These are phyloP conservation scores for Odonthalia washingtoniensis DNA, from an alignment of 31 red algal genomes.

Conservation along the genomic window DNA sequence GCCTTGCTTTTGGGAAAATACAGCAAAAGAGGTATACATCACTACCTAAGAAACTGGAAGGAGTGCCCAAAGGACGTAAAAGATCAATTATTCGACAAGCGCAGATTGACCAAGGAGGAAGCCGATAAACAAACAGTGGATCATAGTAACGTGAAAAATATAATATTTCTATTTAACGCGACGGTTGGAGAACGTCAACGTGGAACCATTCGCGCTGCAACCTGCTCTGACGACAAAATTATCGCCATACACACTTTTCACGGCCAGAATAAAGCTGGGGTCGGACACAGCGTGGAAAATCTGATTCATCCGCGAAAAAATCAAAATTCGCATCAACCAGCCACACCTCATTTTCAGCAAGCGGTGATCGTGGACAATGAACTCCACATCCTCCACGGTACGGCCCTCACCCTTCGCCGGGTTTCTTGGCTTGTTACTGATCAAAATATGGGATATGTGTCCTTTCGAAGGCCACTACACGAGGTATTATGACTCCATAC, in stretches of 20 bases:
- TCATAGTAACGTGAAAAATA: neutral
- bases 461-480: neutral
- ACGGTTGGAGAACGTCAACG: neutral
- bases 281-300: neutral
- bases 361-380: neutral
- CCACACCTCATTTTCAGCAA: neutral
- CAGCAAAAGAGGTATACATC: slow-evolving; percentile 43
- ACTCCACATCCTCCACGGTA: neutral
- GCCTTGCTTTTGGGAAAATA: too few relatives aligned
- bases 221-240: neutral
- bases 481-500: neutral
- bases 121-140: neutral
- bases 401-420: neutral
- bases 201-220: neutral
- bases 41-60: slow-evolving; percentile 6
- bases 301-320: neutral
- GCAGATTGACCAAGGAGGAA: neutral
- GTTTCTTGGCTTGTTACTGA: slow-evolving; percentile 3
- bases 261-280: neutral
- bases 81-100: slow-evolving; percentile 25
- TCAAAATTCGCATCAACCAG: neutral
- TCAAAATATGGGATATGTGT: neutral
- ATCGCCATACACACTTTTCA: neutral
- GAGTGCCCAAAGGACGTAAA: slow-evolving; percentile 26
- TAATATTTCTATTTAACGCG: neutral